phyloP scores from a whole-genome alignment of 2,329 filamentous ascomycete species.

The Botryosphaeria dothidea region DNA sequence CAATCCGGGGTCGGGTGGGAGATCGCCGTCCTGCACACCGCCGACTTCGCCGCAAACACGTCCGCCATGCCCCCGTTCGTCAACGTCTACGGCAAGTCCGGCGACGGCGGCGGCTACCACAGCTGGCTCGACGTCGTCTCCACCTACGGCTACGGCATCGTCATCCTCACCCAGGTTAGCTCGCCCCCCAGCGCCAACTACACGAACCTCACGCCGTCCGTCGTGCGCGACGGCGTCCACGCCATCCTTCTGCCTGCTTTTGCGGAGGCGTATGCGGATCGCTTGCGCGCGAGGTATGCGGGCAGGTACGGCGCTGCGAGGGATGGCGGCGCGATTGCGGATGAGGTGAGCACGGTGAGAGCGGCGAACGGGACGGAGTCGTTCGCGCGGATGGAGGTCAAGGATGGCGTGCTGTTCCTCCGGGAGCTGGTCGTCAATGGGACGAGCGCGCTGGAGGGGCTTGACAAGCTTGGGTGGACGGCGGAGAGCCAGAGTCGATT shows the following conservation, averaged over 20 bases:
- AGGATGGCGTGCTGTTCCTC: conserved; percentile 31
- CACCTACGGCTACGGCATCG: conserved; percentile 32
- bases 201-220: conserved; percentile 24
- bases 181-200: conserved; percentile 20
- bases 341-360: conserved; percentile 22
- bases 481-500: conserved; percentile 22
- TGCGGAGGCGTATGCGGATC: conserved; percentile 24
- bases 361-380: neutral
- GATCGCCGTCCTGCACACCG: conserved; percentile 22
- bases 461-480: conserved; percentile 32
- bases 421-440: conserved; percentile 32
- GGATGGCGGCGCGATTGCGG: conserved; percentile 25
- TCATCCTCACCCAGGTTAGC: conserved; percentile 23
- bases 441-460: conserved; percentile 30
- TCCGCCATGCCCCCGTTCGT: conserved; percentile 20
- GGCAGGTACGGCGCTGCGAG: conserved; percentile 26
- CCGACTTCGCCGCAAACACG: conserved; percentile 19
- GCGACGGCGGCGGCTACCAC: conserved; percentile 34
- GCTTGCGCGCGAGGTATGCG: conserved; percentile 25
- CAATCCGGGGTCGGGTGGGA: conserved; percentile 34
- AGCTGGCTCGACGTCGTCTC: conserved; percentile 34
- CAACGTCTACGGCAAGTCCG: conserved; percentile 32
- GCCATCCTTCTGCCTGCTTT: conserved; percentile 31
- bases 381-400: conserved; percentile 27
- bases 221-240: conserved; percentile 25